Conservation (phyloP, 2,329 filamentous ascomycete genomes). For the Beauveria rudraprayagi region DNA sequence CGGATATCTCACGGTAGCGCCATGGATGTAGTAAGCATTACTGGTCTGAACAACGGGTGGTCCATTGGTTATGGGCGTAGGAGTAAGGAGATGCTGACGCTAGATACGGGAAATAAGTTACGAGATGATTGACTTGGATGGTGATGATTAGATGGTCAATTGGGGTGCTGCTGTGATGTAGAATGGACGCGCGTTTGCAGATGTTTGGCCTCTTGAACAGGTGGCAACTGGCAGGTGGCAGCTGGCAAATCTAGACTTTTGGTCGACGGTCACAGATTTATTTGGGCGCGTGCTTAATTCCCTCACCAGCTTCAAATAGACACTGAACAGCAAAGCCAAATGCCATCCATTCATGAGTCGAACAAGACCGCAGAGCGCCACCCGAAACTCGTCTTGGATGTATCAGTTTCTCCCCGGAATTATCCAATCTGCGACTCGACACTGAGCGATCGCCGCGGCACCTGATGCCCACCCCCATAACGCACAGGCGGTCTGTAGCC, state of each 20-base stretch:
- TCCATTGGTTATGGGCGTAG: not conserved
- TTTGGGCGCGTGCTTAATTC: constrained; percentile 1
- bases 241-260: not conserved
- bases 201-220: not conserved
- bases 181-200: not conserved
- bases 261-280: constrained; percentile 1
- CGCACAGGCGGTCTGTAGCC: constrained; percentile 8
- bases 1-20: constrained; percentile 10
- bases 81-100: not conserved
- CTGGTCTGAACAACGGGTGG: not conserved
- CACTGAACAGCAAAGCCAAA: not conserved
- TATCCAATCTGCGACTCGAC: not conserved
- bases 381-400: constrained; percentile 2
- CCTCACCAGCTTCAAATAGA: not conserved
- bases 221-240: not conserved
- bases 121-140: not conserved
- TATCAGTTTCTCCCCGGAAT: not conserved
- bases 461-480: constrained; percentile 8
- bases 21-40: constrained; percentile 11
- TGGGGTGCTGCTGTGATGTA: not conserved
- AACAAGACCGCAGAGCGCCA: constrained; percentile 1
- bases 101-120: not conserved
- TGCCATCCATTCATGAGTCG: constrained; percentile 1
- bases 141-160: not conserved
- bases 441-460: constrained; percentile 3